phyloP scores from a whole-genome alignment of 2,329 filamentous ascomycete species.

The Volutella citrinella region DNA sequence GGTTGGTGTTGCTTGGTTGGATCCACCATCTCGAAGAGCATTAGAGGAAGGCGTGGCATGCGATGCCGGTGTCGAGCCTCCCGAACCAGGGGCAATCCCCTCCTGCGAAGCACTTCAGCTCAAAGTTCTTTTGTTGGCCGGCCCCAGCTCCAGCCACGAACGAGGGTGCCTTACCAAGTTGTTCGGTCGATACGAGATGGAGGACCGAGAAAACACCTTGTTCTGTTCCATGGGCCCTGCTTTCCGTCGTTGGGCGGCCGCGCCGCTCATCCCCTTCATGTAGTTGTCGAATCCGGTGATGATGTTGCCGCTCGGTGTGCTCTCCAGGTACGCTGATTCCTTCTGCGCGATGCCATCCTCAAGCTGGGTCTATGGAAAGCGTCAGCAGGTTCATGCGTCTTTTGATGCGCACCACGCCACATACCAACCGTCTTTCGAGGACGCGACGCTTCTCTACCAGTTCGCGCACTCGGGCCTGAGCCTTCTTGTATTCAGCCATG shows the following conservation, averaged over 20 bases:
- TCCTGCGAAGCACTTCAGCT: no score
- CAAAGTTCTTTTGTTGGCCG: no score
- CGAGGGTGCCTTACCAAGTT: slow-evolving; percentile 31
- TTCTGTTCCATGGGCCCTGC: slow-evolving; percentile 65
- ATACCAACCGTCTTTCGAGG: slow-evolving; percentile 37
- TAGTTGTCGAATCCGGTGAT: slow-evolving; percentile 98
- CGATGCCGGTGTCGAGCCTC: slow-evolving; percentile 32
- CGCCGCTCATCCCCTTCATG: slow-evolving; percentile 79
- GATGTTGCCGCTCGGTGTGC: slow-evolving; percentile 87
- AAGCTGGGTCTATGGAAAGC: slow-evolving; percentile 33
- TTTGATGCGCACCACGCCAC: slow-evolving; percentile 11
- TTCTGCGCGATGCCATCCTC: slow-evolving; percentile 84
- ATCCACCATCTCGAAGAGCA: slow-evolving; percentile 48
- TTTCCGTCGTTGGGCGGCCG: slow-evolving; percentile 61
- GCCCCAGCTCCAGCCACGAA: no score
- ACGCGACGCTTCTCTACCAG: slow-evolving; percentile 42
- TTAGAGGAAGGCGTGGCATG: slow-evolving; percentile 47
- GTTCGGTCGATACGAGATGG: slow-evolving; percentile 57
- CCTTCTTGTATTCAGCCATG: slow-evolving; percentile 48
- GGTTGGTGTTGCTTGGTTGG: slow-evolving; percentile 54
- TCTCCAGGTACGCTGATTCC: slow-evolving; percentile 87
- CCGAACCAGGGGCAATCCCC: slow-evolving; percentile 34
- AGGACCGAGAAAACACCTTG: slow-evolving; percentile 68
- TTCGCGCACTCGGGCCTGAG: slow-evolving; percentile 46
- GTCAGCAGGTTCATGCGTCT: no score